phyloP scores from a whole-genome alignment of 768 basidiomycete genomes.

The Suillus subaureus region DNA sequence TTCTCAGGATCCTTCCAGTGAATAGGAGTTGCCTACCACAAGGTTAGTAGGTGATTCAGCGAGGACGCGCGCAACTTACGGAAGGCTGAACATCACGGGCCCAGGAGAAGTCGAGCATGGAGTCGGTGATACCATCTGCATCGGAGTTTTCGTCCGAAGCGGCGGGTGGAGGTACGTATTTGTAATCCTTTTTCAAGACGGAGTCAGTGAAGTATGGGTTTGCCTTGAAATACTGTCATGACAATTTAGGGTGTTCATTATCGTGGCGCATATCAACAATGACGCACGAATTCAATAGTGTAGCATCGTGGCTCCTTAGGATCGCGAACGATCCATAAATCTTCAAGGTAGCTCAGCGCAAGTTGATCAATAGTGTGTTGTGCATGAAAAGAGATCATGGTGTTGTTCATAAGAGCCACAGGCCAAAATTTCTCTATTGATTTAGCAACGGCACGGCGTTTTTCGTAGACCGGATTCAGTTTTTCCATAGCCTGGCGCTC shows the following conservation, averaged over 20 bases:
- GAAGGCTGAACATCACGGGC: slow-evolving; percentile 68
- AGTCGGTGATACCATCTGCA: slow-evolving; percentile 72
- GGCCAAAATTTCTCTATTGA: slow-evolving; percentile 82
- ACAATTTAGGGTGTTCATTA: slow-evolving; percentile 10
- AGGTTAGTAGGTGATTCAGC: background rate
- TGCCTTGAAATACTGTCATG: slow-evolving; percentile 73
- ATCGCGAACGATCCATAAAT: slow-evolving; percentile 82
- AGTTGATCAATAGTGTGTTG: slow-evolving; percentile 78
- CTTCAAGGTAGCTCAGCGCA: slow-evolving; percentile 82
- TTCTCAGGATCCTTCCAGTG: slow-evolving; percentile 81
- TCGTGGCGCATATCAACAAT: slow-evolving; percentile 9
- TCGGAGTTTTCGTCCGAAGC: slow-evolving; percentile 61
- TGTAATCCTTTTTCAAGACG: slow-evolving; percentile 83
- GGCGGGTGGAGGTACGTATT: slow-evolving; percentile 58
- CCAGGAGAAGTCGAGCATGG: slow-evolving; percentile 84
- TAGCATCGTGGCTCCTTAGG: slow-evolving; percentile 75
- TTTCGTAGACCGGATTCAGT: slow-evolving; percentile 65
- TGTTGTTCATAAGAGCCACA: slow-evolving; percentile 79
- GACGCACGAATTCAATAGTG: slow-evolving; percentile 86
- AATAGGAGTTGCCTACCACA: slow-evolving; percentile 60
- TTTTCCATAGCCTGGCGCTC: slow-evolving; percentile 66
- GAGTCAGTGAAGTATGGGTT: slow-evolving; percentile 82
- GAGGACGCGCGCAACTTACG: slow-evolving; percentile 43
- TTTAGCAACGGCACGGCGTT: slow-evolving; percentile 67
- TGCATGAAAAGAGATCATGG: slow-evolving; percentile 59